Percentiles rank a stretch among this genome's conserved stretches.
Conservation (phyloP, 192 early-diverging fungal genomes). For the Spizellomyces punctatus region DNA sequence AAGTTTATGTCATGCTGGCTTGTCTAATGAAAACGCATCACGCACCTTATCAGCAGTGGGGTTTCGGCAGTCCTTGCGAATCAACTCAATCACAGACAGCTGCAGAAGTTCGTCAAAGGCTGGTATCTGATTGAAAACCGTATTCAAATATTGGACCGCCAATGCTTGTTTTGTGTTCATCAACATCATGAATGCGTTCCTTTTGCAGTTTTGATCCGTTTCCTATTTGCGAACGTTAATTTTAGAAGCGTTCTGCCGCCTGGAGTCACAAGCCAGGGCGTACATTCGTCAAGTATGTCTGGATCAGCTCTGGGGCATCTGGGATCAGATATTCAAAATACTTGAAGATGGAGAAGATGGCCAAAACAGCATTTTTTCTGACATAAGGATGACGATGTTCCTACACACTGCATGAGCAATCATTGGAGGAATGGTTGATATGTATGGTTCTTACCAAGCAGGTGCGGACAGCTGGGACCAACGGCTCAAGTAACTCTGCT, state of each 20-base stretch:
- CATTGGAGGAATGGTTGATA: no score
- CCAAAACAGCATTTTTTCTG: slow-evolving; percentile 95
- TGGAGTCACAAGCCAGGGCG: slow-evolving; percentile 2
- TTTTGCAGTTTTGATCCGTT: slow-evolving; percentile 87
- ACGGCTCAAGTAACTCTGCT: slow-evolving; percentile 91
- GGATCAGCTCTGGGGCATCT: slow-evolving; percentile 90
- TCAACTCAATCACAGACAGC: slow-evolving; percentile 90
- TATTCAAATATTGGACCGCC: slow-evolving; percentile 85
- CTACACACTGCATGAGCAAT: slow-evolving; percentile 36
- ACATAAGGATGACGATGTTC: slow-evolving; percentile 98
- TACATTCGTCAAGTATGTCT: slow-evolving; percentile 48
- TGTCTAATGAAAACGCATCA: background rate
- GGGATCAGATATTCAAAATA: slow-evolving; percentile 91
- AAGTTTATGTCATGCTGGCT: background rate
- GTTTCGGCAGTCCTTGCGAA: slow-evolving; percentile 86
- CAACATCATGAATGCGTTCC: slow-evolving; percentile 95
- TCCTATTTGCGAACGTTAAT: slow-evolving; percentile 56
- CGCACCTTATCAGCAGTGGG: slow-evolving; percentile 80
- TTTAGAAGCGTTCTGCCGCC: background rate
- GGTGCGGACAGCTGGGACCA: slow-evolving; percentile 82
- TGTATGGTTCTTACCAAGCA: slow-evolving; percentile 66
- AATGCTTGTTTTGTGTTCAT: slow-evolving; percentile 72
- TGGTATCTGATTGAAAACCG: slow-evolving; percentile 71
- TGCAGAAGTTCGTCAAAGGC: slow-evolving; percentile 92
- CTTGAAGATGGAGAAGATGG: slow-evolving; percentile 87